Evolutionary conservation across 345 rosid genomes (phyloP), one percentile per base, ranked within the genome.

Genomic region (Eucalyptus camaldulensis): DNA sequence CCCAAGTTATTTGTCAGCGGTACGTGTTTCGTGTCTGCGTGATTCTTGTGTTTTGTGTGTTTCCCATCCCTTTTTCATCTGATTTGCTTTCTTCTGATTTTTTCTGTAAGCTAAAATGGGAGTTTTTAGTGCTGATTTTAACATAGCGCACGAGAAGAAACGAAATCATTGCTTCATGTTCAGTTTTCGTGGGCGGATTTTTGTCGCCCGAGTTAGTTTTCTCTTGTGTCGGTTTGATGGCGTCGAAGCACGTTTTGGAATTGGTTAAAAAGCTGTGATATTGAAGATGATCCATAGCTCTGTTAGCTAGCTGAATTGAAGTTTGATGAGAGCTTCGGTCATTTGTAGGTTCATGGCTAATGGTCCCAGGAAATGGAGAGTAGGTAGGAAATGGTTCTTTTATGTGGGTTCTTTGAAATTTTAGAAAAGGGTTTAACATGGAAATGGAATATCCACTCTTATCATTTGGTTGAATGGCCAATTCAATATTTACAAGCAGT

Each of bases 1-100:
- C 98, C 98, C 27, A 95, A 93, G 93, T 97, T 97, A 91, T 96
- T 96, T 93, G 88, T 97, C 80, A 95, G 96, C 90, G 98, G 98
- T 96, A 92, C 27, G 86, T 50, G 67, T 86, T 31, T 31, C 17
- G 24, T 33, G 37, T 13, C 87, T 22, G 56, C 56, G 49, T 37
- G 56, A 3, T 45, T 89, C 76, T 53, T 37, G 47, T 67, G 29
- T 50, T 54, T 54, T 45, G 10, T 80, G 15, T 80, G 27, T 54
- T 45, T 43, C 40, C 50, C 62, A 56, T 2, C 29, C 27, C 22
- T 24, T 33, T 87, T n/a, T 11, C 85, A 27, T 49, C 69, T 43
- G 29, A 33, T 31, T 50, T 49, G 7, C 25, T 43, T 24, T 49
- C 29, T 24, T 19, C n/a, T 16, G 51, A 51, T 19, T n/a, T 88